Evolutionary conservation across 2,329 filamentous ascomycete genomes (phyloP).

Genomic region (Leptosphaerulina australis): DNA sequence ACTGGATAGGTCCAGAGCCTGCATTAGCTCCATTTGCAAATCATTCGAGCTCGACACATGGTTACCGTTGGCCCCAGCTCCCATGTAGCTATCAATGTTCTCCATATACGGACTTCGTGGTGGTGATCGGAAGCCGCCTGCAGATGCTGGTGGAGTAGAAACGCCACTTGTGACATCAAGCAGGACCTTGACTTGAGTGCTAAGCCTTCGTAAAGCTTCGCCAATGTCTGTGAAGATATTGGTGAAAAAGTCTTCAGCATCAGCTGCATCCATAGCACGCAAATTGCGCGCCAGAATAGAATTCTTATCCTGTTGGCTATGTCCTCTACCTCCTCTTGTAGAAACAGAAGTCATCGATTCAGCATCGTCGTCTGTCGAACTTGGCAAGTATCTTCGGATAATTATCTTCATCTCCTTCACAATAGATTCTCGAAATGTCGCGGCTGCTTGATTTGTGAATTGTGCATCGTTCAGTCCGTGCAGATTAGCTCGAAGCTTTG

Average conservation of each 20-base stretch:
- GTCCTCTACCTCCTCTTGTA: conserved; percentile 70
- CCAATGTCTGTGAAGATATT: conserved; percentile 87
- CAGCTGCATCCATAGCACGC: conserved; percentile 78
- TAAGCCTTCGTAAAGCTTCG: conserved; percentile 82
- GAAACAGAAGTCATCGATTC: conserved; percentile 87
- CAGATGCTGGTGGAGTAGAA: conserved; percentile 52
- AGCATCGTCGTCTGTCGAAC: conserved; percentile 91
- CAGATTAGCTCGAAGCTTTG: conserved; percentile 72
- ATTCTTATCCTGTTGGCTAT: conserved; percentile 85
- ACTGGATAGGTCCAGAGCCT: conserved; percentile 76
- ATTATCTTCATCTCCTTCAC: conserved; percentile 84
- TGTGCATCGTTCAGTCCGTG: conserved; percentile 80
- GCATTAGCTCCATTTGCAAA: conserved; percentile 74
- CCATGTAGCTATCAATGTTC: conserved; percentile 51
- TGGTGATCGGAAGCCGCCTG: conserved; percentile 54
- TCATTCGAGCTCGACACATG: conserved; percentile 30
- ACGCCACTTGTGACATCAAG: conserved; percentile 87
- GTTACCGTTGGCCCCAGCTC: conserved; percentile 19
- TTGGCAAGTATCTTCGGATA: conserved; percentile 84
- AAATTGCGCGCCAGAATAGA: conserved; percentile 86
- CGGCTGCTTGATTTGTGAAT: conserved; percentile 80
- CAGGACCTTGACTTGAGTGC: conserved; percentile 92
- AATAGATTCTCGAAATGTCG: conserved; percentile 81
- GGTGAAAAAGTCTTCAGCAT: conserved; percentile 81
- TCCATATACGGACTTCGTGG: conserved; percentile 53